These are phyloP conservation scores for Acanthamoeba triangularis DNA, from an alignment of 208 protist genomes.

Conservation along the genomic window DNA sequence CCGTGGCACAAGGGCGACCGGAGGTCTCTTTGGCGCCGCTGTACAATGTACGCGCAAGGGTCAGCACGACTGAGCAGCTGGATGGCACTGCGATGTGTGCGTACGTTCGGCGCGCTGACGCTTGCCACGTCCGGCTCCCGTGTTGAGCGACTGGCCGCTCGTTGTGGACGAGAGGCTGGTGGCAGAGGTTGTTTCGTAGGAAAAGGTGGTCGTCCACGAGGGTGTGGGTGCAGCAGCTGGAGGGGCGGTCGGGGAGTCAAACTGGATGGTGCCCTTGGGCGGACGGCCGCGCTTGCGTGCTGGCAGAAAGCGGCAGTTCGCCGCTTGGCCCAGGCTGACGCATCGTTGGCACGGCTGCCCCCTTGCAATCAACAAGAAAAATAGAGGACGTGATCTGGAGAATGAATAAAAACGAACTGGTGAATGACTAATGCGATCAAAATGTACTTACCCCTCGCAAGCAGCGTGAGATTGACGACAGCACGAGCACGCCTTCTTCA, in stretches of 20 bases:
- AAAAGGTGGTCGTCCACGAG: no score
- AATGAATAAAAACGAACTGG: neutral
- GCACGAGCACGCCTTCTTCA: slow-evolving; percentile 26
- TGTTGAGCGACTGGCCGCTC: no score
- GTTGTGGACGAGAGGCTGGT: no score
- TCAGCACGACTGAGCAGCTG: neutral
- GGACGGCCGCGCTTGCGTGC: slow-evolving; percentile 30
- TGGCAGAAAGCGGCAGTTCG: neutral
- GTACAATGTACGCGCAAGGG: neutral
- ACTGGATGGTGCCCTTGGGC: slow-evolving; percentile 46
- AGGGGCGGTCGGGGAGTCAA: neutral
- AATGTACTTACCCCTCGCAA: neutral
- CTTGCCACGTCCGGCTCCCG: no score
- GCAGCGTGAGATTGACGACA: slow-evolving; percentile 22
- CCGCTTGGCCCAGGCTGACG: neutral
- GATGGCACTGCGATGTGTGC: no score
- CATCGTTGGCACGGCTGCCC: slow-evolving; percentile 20
- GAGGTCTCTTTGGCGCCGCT: neutral
- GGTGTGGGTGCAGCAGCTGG: no score
- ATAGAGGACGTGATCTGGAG: neutral
- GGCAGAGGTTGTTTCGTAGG: no score
- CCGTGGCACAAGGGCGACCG: neutral
- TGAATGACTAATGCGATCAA: neutral
- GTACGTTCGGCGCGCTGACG: no score
- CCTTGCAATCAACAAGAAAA: neutral